Base-by-base conservation (phyloP, 23 red algal species). In the Pyropia haitanensis region DNA sequence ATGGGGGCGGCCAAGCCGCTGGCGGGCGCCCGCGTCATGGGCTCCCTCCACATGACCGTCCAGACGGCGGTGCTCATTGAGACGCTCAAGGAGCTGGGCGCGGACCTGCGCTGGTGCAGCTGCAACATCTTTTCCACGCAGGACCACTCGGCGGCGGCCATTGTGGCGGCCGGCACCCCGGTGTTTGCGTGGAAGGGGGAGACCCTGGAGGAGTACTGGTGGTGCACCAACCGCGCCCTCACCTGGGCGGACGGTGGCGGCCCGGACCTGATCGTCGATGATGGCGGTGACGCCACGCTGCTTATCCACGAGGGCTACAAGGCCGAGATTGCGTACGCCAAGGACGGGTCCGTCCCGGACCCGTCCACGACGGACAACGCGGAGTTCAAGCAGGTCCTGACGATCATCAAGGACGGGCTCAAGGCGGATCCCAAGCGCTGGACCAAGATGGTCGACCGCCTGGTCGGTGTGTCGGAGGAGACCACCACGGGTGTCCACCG, bases 91-190 rank as follows among this genome's bases (percentile, higher is more conserved):
- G 84, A 86, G 64, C 71, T 96, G 26, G 92, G 92, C 13, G 92
- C 85, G 57, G 84, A 89, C 53, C 73, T 96, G 24, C 78, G 92
- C 48, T 96, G 92, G 92, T 96, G 92, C 82, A 90, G 85, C 18
- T 96, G 92, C 81, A 96, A 96, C 57, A 96, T 96, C 63, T 96
- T 90, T 58, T 89, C 83, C 32, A 96, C 92, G 3, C 92, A 96
- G 75, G 92, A 96, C 61, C 92, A 96, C 60, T 85, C 92, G n/a
- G 92, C 92, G 29, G 71, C 92, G 5, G 92, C 92, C 30, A 80
- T 96, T 34, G 92, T 90, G 31, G 81, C 81, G 34, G 52, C 57
- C 29, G 92, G 92, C 15, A 53, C 77, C 39, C 70, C 76, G 23
- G 86, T 90, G 48, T 96, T 96, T 56, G 92, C 92, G 3, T 96